phyloP scores from a whole-genome alignment of 2,329 filamentous ascomycete genomes.

The Fusarium temperatum region DNA sequence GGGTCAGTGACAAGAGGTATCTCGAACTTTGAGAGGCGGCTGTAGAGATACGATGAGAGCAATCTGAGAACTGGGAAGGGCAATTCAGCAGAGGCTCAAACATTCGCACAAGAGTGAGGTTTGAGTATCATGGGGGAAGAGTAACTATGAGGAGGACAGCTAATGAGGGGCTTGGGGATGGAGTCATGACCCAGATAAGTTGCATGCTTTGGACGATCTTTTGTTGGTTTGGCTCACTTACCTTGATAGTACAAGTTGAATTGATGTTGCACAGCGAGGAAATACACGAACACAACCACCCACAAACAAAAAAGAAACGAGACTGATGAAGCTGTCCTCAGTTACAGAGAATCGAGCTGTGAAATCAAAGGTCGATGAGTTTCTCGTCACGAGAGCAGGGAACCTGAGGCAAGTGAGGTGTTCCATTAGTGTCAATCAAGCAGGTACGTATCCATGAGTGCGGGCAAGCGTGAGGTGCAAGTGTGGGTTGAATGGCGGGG shows the following conservation, averaged over 20 bases:
- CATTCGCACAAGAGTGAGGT: neutral
- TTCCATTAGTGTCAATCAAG: neutral
- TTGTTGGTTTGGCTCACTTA: constrained; percentile 10
- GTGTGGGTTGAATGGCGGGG: constrained; percentile 16
- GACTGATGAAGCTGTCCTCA: neutral
- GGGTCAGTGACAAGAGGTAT: neutral
- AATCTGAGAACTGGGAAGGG: neutral
- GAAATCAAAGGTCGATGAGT: neutral
- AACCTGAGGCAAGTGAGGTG: neutral
- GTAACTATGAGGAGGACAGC: neutral
- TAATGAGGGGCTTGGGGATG: constrained; percentile 31
- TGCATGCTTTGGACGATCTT: constrained; percentile 20
- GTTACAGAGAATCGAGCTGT: neutral
- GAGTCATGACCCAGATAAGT: constrained; percentile 22
- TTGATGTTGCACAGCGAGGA: neutral
- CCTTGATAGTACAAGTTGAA: constrained; percentile 14
- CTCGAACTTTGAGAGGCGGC: neutral
- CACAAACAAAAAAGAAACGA: neutral
- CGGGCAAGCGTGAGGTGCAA: neutral
- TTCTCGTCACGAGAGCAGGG: constrained; percentile 23
- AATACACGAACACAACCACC: neutral
- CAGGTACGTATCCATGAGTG: constrained; percentile 4
- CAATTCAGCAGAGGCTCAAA: neutral
- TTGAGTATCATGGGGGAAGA: constrained; percentile 1
- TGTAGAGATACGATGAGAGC: neutral